Conservation (phyloP, 73 alveolate species). For the Paramecium primaurelia region DNA sequence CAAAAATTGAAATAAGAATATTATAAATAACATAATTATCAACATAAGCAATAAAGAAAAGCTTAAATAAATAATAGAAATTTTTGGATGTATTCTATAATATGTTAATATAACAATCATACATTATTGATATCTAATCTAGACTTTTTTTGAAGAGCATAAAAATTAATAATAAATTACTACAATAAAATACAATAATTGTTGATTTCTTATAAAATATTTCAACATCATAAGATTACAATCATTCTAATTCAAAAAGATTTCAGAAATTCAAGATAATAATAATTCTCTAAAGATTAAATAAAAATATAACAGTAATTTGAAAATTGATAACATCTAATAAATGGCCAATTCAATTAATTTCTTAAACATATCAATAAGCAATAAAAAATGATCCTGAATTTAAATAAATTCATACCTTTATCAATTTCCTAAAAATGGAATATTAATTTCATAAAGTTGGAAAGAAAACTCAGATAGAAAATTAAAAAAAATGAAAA, state of each 20-base stretch:
- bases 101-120: background rate
- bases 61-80: slow-evolving; percentile 72
- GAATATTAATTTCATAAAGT: background rate
- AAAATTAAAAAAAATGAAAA: background rate
- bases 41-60: slow-evolving; percentile 65
- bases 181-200: background rate
- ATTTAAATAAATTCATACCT: background rate
- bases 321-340: too few relatives aligned
- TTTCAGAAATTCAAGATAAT: background rate
- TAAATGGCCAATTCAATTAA: background rate
- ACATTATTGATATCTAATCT: background rate
- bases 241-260: background rate
- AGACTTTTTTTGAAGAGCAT: background rate
- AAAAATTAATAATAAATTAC: background rate
- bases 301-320: too few relatives aligned
- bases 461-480: background rate
- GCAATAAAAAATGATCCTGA: background rate
- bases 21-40: slow-evolving; percentile 84
- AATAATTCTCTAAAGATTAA: background rate
- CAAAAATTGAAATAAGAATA: slow-evolving; percentile 86
- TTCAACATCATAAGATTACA: background rate
- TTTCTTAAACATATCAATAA: background rate
- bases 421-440: background rate
- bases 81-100: slow-evolving; percentile 44
- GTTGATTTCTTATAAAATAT: background rate